phyloP scores from a whole-genome alignment of 768 basidiomycete species.

The Kwoniella bestiolae region DNA sequence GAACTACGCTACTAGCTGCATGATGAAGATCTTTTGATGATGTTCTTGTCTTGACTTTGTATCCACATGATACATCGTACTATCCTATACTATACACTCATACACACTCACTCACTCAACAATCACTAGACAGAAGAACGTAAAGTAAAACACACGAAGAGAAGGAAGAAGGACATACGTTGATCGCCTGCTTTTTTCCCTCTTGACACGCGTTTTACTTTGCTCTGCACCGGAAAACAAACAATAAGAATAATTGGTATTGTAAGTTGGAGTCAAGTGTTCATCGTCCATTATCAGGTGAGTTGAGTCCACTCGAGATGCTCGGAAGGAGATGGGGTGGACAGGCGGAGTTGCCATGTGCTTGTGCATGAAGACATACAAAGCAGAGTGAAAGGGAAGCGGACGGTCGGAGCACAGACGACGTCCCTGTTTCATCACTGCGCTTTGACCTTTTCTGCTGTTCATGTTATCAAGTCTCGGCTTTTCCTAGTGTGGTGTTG shows the following conservation, averaged over 20 bases:
- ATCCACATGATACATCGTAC: neutral
- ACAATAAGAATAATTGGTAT: neutral
- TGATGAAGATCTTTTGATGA: neutral
- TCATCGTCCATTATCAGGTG: too few species aligned
- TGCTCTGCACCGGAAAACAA: neutral
- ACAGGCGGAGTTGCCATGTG: too few species aligned
- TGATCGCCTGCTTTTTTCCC: neutral
- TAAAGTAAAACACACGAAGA: neutral
- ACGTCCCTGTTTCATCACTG: conserved; percentile 5
- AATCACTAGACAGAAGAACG: neutral
- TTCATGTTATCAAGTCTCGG: conserved; percentile 2
- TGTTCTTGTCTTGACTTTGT: neutral
- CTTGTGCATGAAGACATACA: neutral
- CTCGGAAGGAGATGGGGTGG: too few species aligned
- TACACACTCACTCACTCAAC: neutral
- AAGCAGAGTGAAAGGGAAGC: neutral
- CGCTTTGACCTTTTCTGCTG: conserved; percentile 2
- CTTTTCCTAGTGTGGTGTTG: neutral
- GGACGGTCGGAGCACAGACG: neutral
- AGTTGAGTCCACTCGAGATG: too few species aligned
- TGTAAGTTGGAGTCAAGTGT: neutral
- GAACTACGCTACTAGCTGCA: too few species aligned
- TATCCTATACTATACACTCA: neutral
- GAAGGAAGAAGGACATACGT: neutral
- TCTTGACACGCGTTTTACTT: too few species aligned